Base-by-base conservation (phyloP, 2,329 filamentous ascomycete genomes). In the Colletotrichum camelliae region DNA sequence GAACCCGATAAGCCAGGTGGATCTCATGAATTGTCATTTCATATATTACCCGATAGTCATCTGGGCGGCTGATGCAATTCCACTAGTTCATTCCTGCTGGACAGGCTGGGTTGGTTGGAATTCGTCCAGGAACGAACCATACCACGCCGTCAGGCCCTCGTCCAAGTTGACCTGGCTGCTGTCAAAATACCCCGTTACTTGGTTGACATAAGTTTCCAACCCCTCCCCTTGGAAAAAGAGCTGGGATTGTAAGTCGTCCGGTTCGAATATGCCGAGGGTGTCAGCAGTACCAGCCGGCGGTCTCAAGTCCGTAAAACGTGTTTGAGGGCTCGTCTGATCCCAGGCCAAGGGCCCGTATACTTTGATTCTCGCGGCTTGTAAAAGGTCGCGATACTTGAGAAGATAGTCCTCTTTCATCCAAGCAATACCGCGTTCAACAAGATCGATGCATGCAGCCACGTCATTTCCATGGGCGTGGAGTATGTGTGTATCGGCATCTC, bases 161-260 rank as follows among this genome's bases (percentile, higher is more conserved):
- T 78, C 77, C 35, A 78, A 35, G 18, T 72, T 70, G 37, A 77
- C 9, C 9, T 77, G 48, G 27, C 70, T 62, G 15, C 33, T 70
- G 57, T 77, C 71, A 27, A 78, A 77, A 48, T 77, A 77, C n/a
- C 71, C 74, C 13, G 70, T 72, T 5, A 78, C 76, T 55, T 78
- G 74, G 37, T 60, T 77, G 39, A 78, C 43, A 24, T 77, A 78
- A 2, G 65, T 77, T 61, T 78, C 77, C 29, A 78, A 33, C 2
- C 61, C 74, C 24, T 76, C 76, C 4, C 66, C 71, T 35, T 70
- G 64, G n/a, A 77, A 66, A 15, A 74, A 71, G 12, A 72, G 21
- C 12, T 67, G 48, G 18, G 70, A 67, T n/a, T 62, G 69, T 7
- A 57, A 29, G 13, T 24, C 60, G 18, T 67, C 67, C 8, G 64